These are phyloP conservation scores for Komagataella mondaviorum DNA, from an alignment of 805 yeast species.

Conservation along the genomic window DNA sequence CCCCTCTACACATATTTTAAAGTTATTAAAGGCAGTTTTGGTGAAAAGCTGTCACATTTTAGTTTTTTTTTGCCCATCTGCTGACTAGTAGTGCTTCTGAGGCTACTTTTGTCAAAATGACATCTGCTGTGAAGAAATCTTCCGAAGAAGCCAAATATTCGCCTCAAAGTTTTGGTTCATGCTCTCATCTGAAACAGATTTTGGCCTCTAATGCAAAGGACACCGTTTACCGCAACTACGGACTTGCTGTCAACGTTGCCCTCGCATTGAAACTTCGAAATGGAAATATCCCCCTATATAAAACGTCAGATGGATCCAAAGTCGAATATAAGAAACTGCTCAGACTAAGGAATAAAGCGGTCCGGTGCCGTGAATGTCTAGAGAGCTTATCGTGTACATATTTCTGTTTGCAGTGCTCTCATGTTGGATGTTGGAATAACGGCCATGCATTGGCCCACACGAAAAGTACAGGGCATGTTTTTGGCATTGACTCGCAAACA, in stretches of 20 bases:
- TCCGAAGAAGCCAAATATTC: neutral
- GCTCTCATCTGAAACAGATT: slow-evolving; percentile 35
- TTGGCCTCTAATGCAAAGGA: slow-evolving; percentile 34
- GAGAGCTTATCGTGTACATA: slow-evolving; percentile 26
- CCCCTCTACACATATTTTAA: neutral
- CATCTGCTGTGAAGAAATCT: neutral
- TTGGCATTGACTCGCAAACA: slow-evolving; percentile 55
- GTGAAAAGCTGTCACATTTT: neutral
- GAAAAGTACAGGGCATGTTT: slow-evolving; percentile 31
- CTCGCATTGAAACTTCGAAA: slow-evolving; percentile 12
- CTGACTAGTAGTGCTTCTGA: neutral
- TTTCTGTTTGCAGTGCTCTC: slow-evolving; percentile 70
- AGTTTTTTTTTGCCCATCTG: neutral
- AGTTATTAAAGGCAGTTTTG: neutral
- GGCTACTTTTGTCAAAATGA: neutral
- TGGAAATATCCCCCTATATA: slow-evolving; percentile 9
- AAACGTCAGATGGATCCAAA: slow-evolving; percentile 22
- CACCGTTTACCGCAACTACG: slow-evolving; percentile 33
- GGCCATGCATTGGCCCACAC: slow-evolving; percentile 35
- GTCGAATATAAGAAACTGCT: slow-evolving; percentile 23
- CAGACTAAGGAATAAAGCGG: slow-evolving; percentile 26
- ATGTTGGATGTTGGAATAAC: slow-evolving; percentile 52
- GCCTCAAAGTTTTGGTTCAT: slow-evolving; percentile 21
- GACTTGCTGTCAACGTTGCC: slow-evolving; percentile 35
- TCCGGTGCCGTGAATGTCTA: slow-evolving; percentile 39